These are phyloP conservation scores for Chytriomyces hyalinus DNA, from an alignment of 192 early-diverging fungal genomes.

Conservation along the genomic window DNA sequence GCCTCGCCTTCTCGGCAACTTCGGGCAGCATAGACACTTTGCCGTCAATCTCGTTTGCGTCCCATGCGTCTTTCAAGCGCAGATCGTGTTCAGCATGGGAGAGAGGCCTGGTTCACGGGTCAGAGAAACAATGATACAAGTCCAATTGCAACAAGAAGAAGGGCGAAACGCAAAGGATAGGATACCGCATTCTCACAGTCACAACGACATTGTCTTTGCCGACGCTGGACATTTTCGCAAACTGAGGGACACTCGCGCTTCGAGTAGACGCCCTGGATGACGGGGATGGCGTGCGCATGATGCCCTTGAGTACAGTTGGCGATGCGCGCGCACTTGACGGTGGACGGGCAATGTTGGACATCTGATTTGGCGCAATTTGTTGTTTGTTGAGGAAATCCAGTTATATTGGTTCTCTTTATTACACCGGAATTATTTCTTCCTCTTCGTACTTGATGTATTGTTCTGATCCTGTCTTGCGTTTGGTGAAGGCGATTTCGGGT, in stretches of 20 bases:
- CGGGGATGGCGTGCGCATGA: neutral
- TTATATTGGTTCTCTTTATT: constrained; percentile 1
- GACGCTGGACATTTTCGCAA: constrained; percentile 14
- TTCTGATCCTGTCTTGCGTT: constrained; percentile 40
- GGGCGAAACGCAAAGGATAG: neutral
- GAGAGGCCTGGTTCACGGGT: constrained; percentile 9
- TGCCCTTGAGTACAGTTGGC: neutral
- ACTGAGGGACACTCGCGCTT: neutral
- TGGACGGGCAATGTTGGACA: neutral
- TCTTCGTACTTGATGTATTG: constrained; percentile 49
- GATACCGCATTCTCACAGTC: constrained; percentile 17
- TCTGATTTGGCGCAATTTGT: no score
- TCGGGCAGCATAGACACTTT: constrained; percentile 17
- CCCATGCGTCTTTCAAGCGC: constrained; percentile 18
- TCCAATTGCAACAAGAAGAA: neutral
- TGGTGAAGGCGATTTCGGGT: constrained; percentile 62
- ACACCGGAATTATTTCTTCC: neutral
- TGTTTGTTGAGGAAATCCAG: no score
- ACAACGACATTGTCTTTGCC: constrained; percentile 38
- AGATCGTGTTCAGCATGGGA: constrained; percentile 11
- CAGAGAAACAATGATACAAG: neutral
- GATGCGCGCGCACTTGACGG: neutral
- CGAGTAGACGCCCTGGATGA: neutral
- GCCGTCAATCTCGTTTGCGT: constrained; percentile 5
- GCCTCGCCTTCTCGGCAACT: constrained; percentile 21